phyloP scores from a whole-genome alignment of 345 rosid genomes.

The Cardamine resedifolia region DNA sequence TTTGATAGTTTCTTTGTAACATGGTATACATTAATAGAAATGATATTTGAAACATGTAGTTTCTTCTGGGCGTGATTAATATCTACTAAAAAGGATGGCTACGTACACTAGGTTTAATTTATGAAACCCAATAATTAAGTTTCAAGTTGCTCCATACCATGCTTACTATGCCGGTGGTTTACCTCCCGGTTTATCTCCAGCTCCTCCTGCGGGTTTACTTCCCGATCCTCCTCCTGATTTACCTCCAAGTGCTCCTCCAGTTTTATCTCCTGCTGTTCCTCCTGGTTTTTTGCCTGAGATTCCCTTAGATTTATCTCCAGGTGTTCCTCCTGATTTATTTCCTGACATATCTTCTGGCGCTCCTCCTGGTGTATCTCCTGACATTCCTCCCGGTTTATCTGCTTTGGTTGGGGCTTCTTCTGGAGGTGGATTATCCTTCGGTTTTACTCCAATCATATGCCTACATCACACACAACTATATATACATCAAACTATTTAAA shows the following conservation, averaged over 20 bases:
- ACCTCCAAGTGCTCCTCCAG: accelerated
- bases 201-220: too few relatives aligned
- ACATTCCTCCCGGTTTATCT: not conserved
- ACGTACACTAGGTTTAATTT: not conserved
- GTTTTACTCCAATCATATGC: too few relatives aligned
- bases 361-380: not conserved
- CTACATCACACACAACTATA: slow-evolving; percentile 19
- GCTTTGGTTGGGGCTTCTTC: slow-evolving; percentile 9
- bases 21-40: not conserved
- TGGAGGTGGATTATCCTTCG: slow-evolving; percentile 29
- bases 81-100: not conserved
- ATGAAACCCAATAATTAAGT: slow-evolving; percentile 1
- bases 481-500: not conserved
- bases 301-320: not conserved
- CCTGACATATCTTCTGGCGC: not conserved
- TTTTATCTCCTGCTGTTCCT: not conserved
- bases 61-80: not conserved
- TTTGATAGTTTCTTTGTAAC: too few relatives aligned
- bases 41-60: slow-evolving; percentile 2
- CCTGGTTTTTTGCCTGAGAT: not conserved
- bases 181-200: too few relatives aligned
- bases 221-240: too few relatives aligned
- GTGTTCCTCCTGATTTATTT: too few relatives aligned
- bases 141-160: not conserved
- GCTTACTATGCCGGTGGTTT: not conserved